These are phyloP conservation scores for Myriosclerotinia duriaeana DNA, from an alignment of 2,329 filamentous ascomycete genomes.

Conservation along the genomic window DNA sequence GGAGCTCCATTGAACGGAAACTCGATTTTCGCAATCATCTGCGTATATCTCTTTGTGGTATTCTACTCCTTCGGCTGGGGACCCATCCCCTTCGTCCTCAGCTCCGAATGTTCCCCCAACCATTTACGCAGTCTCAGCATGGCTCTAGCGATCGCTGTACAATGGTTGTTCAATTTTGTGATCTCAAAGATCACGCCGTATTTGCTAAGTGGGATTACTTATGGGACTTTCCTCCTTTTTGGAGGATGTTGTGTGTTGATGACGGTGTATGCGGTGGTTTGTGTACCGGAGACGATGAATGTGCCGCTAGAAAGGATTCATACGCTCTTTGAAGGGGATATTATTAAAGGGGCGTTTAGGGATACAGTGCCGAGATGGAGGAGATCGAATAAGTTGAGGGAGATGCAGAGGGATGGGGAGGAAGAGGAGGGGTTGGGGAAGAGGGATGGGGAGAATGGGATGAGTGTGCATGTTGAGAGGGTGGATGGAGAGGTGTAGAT, in stretches of 20 bases:
- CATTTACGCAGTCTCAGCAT: slow-evolving; percentile 52
- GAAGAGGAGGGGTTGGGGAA: background rate
- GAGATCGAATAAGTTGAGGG: slow-evolving; percentile 9
- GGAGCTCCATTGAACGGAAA: slow-evolving; percentile 25
- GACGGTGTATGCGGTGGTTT: slow-evolving; percentile 27
- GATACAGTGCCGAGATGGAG: slow-evolving; percentile 20
- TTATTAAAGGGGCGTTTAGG: slow-evolving; percentile 8
- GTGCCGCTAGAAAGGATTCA: slow-evolving; percentile 61
- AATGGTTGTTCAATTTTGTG: slow-evolving; percentile 73
- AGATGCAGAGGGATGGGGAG: slow-evolving; percentile 6
- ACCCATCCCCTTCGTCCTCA: slow-evolving; percentile 68
- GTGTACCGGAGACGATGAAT: slow-evolving; percentile 66
- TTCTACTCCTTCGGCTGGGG: slow-evolving; percentile 69
- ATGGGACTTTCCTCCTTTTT: slow-evolving; percentile 35
- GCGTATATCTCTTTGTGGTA: slow-evolving; percentile 68
- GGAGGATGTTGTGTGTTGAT: slow-evolving; percentile 24
- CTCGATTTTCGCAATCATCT: slow-evolving; percentile 63
- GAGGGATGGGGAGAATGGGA: background rate
- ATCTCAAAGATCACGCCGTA: slow-evolving; percentile 49
- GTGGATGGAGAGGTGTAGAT: background rate
- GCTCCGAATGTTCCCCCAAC: slow-evolving; percentile 63
- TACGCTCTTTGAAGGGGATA: slow-evolving; percentile 30
- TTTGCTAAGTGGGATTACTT: slow-evolving; percentile 34
- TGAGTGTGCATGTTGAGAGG: background rate
- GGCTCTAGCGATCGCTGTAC: slow-evolving; percentile 62